Evolutionary conservation across 495 filamentous ascomycete species (phyloP).

Genomic region (Tuber melanosporum): DNA sequence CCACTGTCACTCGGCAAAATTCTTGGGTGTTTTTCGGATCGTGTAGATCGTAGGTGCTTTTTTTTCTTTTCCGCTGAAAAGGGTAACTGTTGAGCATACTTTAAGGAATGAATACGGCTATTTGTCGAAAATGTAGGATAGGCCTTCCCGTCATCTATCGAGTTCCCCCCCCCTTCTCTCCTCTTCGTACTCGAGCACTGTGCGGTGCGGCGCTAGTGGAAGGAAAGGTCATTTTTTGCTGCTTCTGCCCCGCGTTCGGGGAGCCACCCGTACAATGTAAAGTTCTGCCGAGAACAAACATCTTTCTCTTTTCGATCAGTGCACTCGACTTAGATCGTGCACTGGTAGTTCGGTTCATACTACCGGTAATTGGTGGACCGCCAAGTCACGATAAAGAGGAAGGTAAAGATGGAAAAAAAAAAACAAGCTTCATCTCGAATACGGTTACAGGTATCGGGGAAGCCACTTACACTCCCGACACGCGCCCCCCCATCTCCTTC

Average conservation of each 20-base stretch:
- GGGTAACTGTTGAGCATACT: neutral
- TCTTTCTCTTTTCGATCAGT: neutral
- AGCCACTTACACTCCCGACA: neutral
- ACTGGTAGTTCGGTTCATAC: neutral
- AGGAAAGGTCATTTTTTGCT: neutral
- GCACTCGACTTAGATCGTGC: neutral
- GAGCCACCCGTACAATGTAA: neutral
- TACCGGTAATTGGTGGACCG: neutral
- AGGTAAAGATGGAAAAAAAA: neutral
- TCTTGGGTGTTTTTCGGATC: neutral
- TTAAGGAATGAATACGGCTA: neutral
- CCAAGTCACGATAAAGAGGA: neutral
- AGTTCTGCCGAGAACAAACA: neutral
- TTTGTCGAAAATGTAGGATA: neutral
- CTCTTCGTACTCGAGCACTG: neutral
- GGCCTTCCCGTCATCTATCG: neutral
- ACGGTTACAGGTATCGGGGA: neutral
- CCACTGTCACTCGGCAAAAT: neutral
- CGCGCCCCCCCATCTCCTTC: neutral
- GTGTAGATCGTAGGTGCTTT: neutral
- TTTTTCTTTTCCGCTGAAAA: neutral
- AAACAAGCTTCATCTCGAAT: constrained; percentile 3
- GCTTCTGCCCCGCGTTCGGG: neutral
- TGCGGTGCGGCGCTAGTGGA: neutral
- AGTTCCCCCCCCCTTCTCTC: neutral